Evolutionary conservation across 331 rosid species (phyloP).

Genomic region (Pyrus hybrid): DNA sequence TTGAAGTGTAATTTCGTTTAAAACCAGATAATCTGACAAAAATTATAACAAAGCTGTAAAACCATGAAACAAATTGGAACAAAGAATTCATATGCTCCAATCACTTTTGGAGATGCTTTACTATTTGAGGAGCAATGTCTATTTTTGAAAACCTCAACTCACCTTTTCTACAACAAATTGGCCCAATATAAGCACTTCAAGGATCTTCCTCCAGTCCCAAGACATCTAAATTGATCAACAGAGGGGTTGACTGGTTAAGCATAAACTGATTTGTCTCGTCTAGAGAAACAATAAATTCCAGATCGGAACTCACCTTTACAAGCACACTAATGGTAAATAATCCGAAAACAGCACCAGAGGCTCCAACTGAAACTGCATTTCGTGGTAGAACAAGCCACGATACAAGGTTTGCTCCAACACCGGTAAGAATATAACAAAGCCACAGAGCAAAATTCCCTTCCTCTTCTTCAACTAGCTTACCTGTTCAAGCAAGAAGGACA

Average conservation of each 20-base stretch:
- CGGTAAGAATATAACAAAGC: constrained; percentile 82
- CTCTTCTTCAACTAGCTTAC: constrained; percentile 98
- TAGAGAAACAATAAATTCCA: background rate
- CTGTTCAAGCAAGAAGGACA: constrained; percentile 23
- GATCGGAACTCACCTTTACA: constrained; percentile 53
- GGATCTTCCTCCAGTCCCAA: constrained; percentile 99
- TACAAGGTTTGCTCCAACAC: constrained; percentile 93
- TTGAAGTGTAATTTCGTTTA: background rate
- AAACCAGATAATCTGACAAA: background rate
- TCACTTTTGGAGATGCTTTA: background rate
- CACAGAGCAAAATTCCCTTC: constrained; percentile 92
- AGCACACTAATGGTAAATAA: constrained; percentile 84
- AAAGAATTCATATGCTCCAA: background rate
- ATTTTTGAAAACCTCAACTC: background rate
- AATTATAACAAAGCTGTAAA: background rate
- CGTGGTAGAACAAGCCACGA: constrained; percentile 90
- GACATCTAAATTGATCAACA: constrained; percentile 54
- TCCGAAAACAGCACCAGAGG: constrained; percentile 98
- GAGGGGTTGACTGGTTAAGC: background rate
- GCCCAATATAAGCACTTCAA: constrained; percentile 93
- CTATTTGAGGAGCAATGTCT: background rate
- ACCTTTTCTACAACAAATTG: constrained; percentile 94
- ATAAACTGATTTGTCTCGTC: background rate
- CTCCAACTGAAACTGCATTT: constrained; percentile 85
- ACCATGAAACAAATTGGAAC: background rate